Evolutionary conservation across 2,329 filamentous ascomycete genomes (phyloP).

Genomic region (Biscogniauxia sp.): DNA sequence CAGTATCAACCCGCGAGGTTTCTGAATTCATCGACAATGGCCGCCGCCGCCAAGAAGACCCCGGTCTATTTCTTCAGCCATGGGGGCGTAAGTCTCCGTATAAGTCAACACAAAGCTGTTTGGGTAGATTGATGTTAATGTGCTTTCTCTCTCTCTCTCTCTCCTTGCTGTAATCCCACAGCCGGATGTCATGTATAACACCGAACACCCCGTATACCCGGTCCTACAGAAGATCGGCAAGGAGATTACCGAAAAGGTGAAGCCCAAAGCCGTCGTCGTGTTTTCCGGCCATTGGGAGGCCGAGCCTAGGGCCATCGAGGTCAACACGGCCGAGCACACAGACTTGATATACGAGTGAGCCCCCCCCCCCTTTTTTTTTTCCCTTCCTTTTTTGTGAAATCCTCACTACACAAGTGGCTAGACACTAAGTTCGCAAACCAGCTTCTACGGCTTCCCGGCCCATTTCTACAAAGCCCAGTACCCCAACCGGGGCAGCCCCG

Average conservation of each 20-base stretch:
- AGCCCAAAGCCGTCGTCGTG: slow-evolving; percentile 70
- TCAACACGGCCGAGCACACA: slow-evolving; percentile 64
- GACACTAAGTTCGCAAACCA: slow-evolving; percentile 28
- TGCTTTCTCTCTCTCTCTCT: slow-evolving; percentile 2
- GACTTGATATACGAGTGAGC: slow-evolving; percentile 67
- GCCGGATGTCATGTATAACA: slow-evolving; percentile 68
- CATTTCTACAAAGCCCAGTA: slow-evolving; percentile 68
- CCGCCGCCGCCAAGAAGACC: slow-evolving; percentile 26
- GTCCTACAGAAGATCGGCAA: slow-evolving; percentile 63
- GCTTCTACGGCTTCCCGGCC: slow-evolving; percentile 69
- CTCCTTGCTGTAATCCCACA: slow-evolving; percentile 24
- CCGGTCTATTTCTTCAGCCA: slow-evolving; percentile 52
- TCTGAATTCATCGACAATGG: slow-evolving; percentile 20
- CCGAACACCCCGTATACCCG: slow-evolving; percentile 63
- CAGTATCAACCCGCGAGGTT: slow-evolving; percentile 8
- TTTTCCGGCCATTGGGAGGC: slow-evolving; percentile 79
- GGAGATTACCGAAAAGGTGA: slow-evolving; percentile 68
- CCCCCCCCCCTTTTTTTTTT: background rate
- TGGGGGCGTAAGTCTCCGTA: slow-evolving; percentile 41
- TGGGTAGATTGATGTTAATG: background rate
- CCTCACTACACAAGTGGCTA: background rate
- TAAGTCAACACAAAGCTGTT: background rate
- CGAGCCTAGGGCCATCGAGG: slow-evolving; percentile 51
- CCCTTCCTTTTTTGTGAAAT: background rate
- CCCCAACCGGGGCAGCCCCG: slow-evolving; percentile 59